Evolutionary conservation across 1,284 basidiomycete species (phyloP).

Genomic region (Gomphus sp.): DNA sequence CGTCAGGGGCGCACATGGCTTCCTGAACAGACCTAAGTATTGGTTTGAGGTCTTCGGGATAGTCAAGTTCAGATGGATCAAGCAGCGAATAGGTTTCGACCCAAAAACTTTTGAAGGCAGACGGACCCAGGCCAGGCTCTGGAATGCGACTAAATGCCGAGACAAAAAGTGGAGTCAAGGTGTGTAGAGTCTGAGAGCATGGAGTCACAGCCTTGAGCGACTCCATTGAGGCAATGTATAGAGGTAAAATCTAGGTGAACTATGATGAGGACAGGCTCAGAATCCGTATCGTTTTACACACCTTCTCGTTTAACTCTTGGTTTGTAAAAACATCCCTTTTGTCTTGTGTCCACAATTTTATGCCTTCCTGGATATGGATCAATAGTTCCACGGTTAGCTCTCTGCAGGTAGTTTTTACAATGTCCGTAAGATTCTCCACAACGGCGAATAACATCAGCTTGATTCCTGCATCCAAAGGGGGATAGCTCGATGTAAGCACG

Average conservation of each 20-base stretch:
- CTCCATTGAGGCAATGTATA: slow-evolving; percentile 36
- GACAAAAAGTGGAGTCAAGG: slow-evolving; percentile 32
- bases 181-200: slow-evolving; percentile 28
- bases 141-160: slow-evolving; percentile 40
- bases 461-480: slow-evolving; percentile 43
- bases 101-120: slow-evolving; percentile 45
- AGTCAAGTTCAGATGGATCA: not conserved
- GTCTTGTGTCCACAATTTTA: slow-evolving; percentile 57
- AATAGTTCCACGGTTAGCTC: slow-evolving; percentile 37
- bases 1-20: slow-evolving; percentile 4
- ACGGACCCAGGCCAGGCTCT: slow-evolving; percentile 33
- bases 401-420: slow-evolving; percentile 44
- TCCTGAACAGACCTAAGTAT: slow-evolving; percentile 8
- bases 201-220: slow-evolving; percentile 27
- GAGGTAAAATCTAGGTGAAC: slow-evolving; percentile 27
- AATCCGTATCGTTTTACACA: slow-evolving; percentile 22
- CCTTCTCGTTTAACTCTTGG: slow-evolving; percentile 50
- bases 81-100: slow-evolving; percentile 33
- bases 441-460: slow-evolving; percentile 50
- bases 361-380: slow-evolving; percentile 40
- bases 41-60: slow-evolving; percentile 7
- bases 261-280: slow-evolving; percentile 2
- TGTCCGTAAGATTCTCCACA: slow-evolving; percentile 39
- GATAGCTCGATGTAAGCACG: slow-evolving; percentile 52
- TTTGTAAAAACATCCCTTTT: slow-evolving; percentile 36